Base-by-base conservation (phyloP, 208 protist species). In the Trypanosoma caninum region DNA sequence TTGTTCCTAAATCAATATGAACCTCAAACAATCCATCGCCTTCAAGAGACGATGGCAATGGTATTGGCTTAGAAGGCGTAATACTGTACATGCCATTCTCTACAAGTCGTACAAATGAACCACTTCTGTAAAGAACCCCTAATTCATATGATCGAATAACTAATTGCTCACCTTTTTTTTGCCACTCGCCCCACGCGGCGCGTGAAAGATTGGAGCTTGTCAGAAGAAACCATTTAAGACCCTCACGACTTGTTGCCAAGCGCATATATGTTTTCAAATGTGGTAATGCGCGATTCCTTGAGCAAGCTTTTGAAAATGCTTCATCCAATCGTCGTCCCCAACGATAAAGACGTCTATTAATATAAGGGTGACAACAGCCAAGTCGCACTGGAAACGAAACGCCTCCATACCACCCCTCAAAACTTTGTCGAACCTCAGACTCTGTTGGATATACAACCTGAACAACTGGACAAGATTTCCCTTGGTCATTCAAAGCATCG, bases 221-320 rank as follows among this genome's bases (percentile, higher is more conserved):
- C 20, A 96, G 40, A 10, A 92, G 59, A 46, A 82, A 79, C 84
- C 90, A 96, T 28, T 72, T 68, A 20, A 92, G 14, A 27, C 53
- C 23, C 23, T 72, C 46, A 23, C 69, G 65, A 34, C 51, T 68
- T 10, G 48, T 54, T 16, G 47, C 25, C 20, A 83, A 25, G 28
- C 69, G 67, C 5, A 78, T 76, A 65, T 96, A 96, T 16, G 82
- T 78, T 69, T 96, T 96, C 41, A 96, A 76, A 75, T 96, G 90
- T 7, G 90, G 90, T 57, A 94, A 33, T 7, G 73, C 64, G 25
- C 60, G 74, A 14, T 53, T 52, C 14, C 71, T 33, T 13, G 14
- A 25, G 34, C 40, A 20, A 5, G n/a, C 27, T 9, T n/a, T 35
- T 4, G 3, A 31, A 22, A 3, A 28, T 2, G 18, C 10, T 9